Evolutionary conservation across 306 rosid genomes (phyloP), one percentile per base, ranked within the genome.

Genomic region (Hippophae tibetana): DNA sequence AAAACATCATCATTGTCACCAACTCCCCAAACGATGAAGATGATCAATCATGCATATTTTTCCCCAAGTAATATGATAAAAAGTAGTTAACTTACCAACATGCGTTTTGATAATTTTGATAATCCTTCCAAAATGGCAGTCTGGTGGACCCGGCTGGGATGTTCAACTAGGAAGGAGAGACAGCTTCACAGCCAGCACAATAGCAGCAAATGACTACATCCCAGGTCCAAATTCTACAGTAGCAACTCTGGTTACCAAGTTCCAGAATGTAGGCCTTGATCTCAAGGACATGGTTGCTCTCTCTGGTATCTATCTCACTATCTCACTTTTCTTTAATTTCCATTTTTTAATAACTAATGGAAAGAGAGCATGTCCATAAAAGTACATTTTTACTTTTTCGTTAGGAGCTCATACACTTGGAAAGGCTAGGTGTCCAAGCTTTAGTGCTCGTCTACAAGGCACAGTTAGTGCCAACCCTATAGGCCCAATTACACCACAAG

Each of bases 101-200:
- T 9, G 50, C 8, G 13, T 47, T 47, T 47, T 8, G 5, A 7
- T 6, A 9, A 9, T 47, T 18, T 47, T 47, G 5, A 47, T 47
- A 13, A 8, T 14, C 11, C 25, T 13, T 41, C 3, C 14, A 41
- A n/a, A 48, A 40, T 48, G 43, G 25, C 65, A 92, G 93, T 85
- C 98, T 0, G 98, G 96, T 46, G 95, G 98, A 14, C 98, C 93
- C 12, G 62, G 76, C 18, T 92, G 92, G 98, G 84, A 78, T 57
- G 84, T 87, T 12, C 79, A 83, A 72, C 73, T 65, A 77, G 95
- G 98, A 71, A 92, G 96, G 76, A 80, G 59, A 67, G 98, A 87
- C 62, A 59, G 84, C 65, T 61, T 85, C 26, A 74, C 62, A 9
- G 93, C 89, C 0, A 87, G 80, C 78, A 83, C 76, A 83, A 54